A percentile compares a stretch with the other conserved stretches of the same genome.
These are phyloP conservation scores for Candida oleophila DNA, from an alignment of 805 yeast genomes.

Conservation along the genomic window DNA sequence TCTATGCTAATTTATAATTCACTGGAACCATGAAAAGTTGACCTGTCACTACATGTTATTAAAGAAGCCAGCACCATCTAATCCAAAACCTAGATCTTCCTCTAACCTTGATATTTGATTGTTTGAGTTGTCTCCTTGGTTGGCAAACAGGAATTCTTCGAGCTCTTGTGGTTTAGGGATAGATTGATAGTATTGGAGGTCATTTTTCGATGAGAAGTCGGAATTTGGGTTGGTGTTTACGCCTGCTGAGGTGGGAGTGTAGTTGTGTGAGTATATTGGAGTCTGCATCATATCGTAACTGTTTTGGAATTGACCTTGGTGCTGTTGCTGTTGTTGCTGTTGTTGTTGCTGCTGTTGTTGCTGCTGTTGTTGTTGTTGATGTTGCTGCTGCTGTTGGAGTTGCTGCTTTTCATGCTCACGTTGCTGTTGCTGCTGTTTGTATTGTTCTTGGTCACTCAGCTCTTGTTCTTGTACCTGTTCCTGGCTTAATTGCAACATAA, in stretches of 20 bases:
- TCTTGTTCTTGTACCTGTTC: slow-evolving; percentile 25
- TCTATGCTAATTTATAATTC: background rate
- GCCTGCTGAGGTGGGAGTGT: slow-evolving; percentile 12
- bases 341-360: slow-evolving; percentile 3
- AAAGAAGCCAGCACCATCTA: slow-evolving; percentile 32
- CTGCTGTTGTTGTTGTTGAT: slow-evolving; percentile 10
- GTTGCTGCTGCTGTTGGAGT: slow-evolving; percentile 13
- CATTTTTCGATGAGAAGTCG: slow-evolving; percentile 17
- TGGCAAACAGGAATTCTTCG: slow-evolving; percentile 33
- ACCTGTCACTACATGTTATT: background rate
- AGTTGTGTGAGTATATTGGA: background rate
- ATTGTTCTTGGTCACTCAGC: slow-evolving; percentile 16
- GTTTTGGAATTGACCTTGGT: slow-evolving; percentile 6
- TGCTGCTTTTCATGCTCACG: slow-evolving; percentile 17
- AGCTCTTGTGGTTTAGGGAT: slow-evolving; percentile 46
- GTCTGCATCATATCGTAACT: slow-evolving; percentile 6
- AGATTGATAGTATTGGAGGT: slow-evolving; percentile 30
- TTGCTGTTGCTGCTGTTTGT: slow-evolving; percentile 14
- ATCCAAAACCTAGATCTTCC: slow-evolving; percentile 45
- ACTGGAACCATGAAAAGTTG: background rate
- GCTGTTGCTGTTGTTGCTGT: slow-evolving; percentile 4
- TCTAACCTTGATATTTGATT: slow-evolving; percentile 31
- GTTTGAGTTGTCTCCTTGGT: slow-evolving; percentile 8
- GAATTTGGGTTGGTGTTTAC: slow-evolving; percentile 22
- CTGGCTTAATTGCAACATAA: slow-evolving; percentile 30